Evolutionary conservation across 179 eudicot genomes (phyloP).

Genomic region (Corrigiola litoralis): DNA sequence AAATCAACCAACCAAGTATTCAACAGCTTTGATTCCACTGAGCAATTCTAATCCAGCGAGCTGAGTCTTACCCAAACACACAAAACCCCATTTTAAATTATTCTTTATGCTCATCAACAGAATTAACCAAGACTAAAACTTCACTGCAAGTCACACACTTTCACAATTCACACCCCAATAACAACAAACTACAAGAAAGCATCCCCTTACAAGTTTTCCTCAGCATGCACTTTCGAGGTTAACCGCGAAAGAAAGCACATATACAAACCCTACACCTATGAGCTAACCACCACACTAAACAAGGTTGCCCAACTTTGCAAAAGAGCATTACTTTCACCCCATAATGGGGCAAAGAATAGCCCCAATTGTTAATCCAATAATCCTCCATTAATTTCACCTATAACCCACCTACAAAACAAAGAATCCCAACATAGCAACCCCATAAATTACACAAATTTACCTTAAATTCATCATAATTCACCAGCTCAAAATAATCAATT

Average conservation of each 20-base stretch:
- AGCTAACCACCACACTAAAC: background rate
- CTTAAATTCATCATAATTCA: background rate
- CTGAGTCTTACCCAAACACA: background rate
- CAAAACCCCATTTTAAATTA: background rate
- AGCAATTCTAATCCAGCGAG: too few species aligned
- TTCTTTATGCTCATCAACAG: background rate
- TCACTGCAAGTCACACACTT: background rate
- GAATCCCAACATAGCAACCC: background rate
- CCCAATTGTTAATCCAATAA: background rate
- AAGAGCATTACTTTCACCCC: constrained; percentile 19
- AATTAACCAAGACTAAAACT: background rate
- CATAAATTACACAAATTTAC: too few species aligned
- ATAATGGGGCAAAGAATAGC: constrained; percentile 25
- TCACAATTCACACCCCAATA: too few species aligned
- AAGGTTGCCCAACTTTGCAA: constrained; percentile 11
- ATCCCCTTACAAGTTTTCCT: background rate
- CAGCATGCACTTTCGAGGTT: background rate
- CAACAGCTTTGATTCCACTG: background rate
- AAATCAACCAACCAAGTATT: background rate
- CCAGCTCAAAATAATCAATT: background rate
- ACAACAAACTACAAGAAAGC: background rate
- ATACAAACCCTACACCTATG: constrained; percentile 3
- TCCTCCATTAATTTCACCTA: background rate
- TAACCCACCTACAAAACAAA: background rate
- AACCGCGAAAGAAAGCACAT: constrained; percentile 5